Percentiles rank a stretch among this genome's conserved stretches.
phyloP scores from a whole-genome alignment of 768 basidiomycete genomes.

The Russula vinacea region DNA sequence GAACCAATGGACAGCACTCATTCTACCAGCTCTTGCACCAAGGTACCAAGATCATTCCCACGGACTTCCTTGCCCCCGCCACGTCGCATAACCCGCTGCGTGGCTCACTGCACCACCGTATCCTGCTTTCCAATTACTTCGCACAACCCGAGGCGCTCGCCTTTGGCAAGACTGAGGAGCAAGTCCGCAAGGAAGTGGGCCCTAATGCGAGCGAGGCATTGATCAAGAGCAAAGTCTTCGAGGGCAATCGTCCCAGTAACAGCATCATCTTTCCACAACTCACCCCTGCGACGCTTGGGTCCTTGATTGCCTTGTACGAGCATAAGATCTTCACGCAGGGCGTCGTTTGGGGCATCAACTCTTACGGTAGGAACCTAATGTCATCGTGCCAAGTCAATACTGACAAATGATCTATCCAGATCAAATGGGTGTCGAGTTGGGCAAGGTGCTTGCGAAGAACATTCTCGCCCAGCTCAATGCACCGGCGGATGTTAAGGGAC shows the following conservation, averaged over 20 bases:
- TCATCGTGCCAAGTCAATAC: background rate
- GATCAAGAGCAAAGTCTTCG: constrained; percentile 96
- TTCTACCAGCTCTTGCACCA: constrained; percentile 98
- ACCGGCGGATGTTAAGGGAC: constrained; percentile 75
- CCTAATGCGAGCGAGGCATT: constrained; percentile 73
- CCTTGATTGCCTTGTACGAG: constrained; percentile 88
- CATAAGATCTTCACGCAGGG: constrained; percentile 99
- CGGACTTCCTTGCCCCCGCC: constrained; percentile 89
- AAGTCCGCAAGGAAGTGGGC: constrained; percentile 68
- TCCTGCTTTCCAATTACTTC: constrained; percentile 96
- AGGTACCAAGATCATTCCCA: constrained; percentile 87
- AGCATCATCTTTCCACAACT: constrained; percentile 91
- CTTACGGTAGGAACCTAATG: constrained; percentile 62
- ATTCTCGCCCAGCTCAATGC: constrained; percentile 86
- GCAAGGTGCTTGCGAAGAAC: constrained; percentile 95
- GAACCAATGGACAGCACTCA: constrained; percentile 98
- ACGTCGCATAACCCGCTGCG: constrained; percentile 86
- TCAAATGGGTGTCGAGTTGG: constrained; percentile 99
- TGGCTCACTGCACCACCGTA: constrained; percentile 90
- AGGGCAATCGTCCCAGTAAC: constrained; percentile 96
- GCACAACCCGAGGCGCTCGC: constrained; percentile 97
- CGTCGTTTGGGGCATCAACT: constrained; percentile 98
- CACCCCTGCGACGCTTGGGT: constrained; percentile 85
- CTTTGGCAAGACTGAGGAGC: constrained; percentile 93
- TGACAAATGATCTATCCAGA: constrained; percentile 45